phyloP scores from a whole-genome alignment of 768 basidiomycete species.

The Nidularia pulvinata region DNA sequence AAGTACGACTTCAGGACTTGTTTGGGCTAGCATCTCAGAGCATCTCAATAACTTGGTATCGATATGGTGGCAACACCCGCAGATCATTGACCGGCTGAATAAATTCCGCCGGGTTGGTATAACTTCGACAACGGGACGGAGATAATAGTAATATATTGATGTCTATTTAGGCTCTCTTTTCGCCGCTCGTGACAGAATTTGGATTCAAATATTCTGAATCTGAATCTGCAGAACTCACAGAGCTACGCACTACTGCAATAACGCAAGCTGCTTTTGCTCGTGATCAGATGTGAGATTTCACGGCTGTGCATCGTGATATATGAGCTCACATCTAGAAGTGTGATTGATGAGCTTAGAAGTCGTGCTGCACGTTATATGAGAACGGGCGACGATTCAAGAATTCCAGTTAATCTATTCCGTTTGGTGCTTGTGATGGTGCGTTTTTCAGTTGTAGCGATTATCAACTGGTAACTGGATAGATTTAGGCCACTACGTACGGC shows the following conservation, averaged over 20 bases:
- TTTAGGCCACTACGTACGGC: conserved; percentile 71
- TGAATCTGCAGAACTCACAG: neutral
- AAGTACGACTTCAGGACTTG: conserved; percentile 51
- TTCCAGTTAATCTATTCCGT: conserved; percentile 78
- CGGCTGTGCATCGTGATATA: no score
- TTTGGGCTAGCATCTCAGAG: conserved; percentile 72
- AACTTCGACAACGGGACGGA: neutral
- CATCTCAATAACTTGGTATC: conserved; percentile 53
- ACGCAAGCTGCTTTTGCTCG: conserved; percentile 13
- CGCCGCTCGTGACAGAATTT: conserved; percentile 74
- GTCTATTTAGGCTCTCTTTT: conserved; percentile 51
- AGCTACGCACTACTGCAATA: neutral
- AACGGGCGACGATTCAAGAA: conserved; percentile 72
- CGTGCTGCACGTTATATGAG: conserved; percentile 74
- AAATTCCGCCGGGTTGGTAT: conserved; percentile 56
- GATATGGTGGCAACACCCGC: conserved; percentile 85
- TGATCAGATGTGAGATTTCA: conserved; percentile 4
- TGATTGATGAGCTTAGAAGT: conserved; percentile 67
- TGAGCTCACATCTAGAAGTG: conserved; percentile 12
- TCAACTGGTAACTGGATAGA: neutral
- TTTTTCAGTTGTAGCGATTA: neutral
- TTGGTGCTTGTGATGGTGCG: conserved; percentile 53
- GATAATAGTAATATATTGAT: neutral
- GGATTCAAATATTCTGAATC: conserved; percentile 70
- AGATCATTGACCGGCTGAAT: conserved; percentile 51